Base-by-base conservation (phyloP, 345 rosid genomes). In the Pseudoturritis turrita region DNA sequence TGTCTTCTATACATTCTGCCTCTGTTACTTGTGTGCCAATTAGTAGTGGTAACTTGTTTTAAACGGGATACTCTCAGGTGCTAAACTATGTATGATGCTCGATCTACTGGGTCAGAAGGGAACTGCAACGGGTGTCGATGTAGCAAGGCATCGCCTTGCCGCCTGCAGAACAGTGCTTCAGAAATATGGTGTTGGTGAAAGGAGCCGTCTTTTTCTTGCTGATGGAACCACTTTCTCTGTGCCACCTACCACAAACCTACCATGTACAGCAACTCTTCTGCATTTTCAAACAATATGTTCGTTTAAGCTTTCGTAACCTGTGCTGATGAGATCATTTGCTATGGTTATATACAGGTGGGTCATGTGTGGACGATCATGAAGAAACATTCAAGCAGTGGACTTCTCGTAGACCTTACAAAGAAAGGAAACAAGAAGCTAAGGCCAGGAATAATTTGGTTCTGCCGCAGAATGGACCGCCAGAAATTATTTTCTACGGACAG, bases 91-190 rank as follows among this genome's bases (percentile, higher is more conserved):
- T 77, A 87, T 95, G 90, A 83, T 95, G 61, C 50, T 80, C 36
- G 97, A 91, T 76, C 79, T 84, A 31, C 86, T 91, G 61, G 96
- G 90, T 60, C 76, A 85, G 47, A 82, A 80, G 1, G 99, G 97
- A n/a, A 82, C 96, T 7, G 86, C 85, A 36, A 95, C 99, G 8
- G 99, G 91, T 74, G 90, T 95, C 51, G 97, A 95, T 84, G 81
- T 95, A 61, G 90, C 96, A 14, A 83, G 88, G 73, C 90, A 88
- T 63, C 91, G 99, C 29, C 78, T 95, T 21, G 97, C 96, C 5
- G 93, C 97, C 77, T 91, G 97, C 77, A 87, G 93, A 85, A 91
- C 97, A 4, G 54, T 91, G 85, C 70, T 95, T 65, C 96, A 74
- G 68, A 95, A 91, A 72, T 95, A 95, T 82, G 81, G 71, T 3